Percentiles rank a stretch among this genome's conserved stretches.
Conservation (phyloP, 768 basidiomycete genomes). For the Rhizopogon rudus region DNA sequence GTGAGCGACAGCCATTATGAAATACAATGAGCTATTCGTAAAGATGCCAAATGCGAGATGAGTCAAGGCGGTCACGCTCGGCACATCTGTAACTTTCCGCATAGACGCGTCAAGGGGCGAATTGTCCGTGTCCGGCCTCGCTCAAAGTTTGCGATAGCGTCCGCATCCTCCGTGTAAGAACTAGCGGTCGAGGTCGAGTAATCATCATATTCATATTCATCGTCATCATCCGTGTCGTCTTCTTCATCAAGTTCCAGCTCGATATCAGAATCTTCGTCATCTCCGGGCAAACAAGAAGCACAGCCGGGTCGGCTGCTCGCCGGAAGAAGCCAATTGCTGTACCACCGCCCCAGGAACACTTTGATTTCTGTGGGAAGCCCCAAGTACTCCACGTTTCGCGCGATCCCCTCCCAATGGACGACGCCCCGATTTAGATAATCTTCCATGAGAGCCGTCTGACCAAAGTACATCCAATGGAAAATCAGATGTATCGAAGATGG, state of each 20-base stretch:
- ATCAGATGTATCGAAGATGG: slow-evolving; percentile 66
- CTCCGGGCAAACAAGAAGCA: slow-evolving; percentile 21
- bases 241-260: slow-evolving; percentile 22
- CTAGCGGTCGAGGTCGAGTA: slow-evolving; percentile 23
- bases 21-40: slow-evolving; percentile 4
- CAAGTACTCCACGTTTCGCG: slow-evolving; percentile 87
- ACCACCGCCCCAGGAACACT: slow-evolving; percentile 72
- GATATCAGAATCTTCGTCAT: slow-evolving; percentile 29
- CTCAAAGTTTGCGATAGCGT: slow-evolving; percentile 33
- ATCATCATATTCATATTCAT: slow-evolving; percentile 17
- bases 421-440: slow-evolving; percentile 57
- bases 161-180: slow-evolving; percentile 35
- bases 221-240: slow-evolving; percentile 24
- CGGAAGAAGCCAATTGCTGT: slow-evolving; percentile 54
- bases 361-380: slow-evolving; percentile 74
- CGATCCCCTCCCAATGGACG: slow-evolving; percentile 82
- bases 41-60: neutral
- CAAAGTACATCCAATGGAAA: slow-evolving; percentile 82
- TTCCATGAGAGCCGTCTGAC: slow-evolving; percentile 59
- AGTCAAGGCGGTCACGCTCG: slow-evolving; percentile 4
- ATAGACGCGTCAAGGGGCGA: slow-evolving; percentile 32
- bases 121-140: slow-evolving; percentile 38
- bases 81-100: slow-evolving; percentile 20
- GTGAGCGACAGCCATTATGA: slow-evolving; percentile 2
- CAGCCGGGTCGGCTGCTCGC: slow-evolving; percentile 18